Conservation (phyloP, 345 rosid species). For the Murraya paniculata region DNA sequence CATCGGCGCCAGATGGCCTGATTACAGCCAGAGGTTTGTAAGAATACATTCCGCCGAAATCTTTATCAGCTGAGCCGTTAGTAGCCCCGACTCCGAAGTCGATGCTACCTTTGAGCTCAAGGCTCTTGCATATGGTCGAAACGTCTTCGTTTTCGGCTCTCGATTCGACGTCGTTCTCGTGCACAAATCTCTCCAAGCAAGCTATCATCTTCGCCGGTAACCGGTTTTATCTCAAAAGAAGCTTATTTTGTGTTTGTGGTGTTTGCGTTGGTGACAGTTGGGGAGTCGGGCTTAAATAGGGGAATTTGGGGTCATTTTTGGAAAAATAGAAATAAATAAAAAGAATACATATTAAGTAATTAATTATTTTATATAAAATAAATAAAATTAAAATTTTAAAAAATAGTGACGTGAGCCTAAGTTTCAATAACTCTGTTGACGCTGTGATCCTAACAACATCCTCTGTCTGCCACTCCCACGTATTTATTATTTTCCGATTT, state of each 20-base stretch:
- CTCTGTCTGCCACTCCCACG: slow-evolving; percentile 44
- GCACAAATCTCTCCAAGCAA: slow-evolving; percentile 60
- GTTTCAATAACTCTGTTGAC: slow-evolving; percentile 22
- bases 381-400: no score
- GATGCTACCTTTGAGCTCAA: slow-evolving; percentile 55
- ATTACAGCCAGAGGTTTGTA: slow-evolving; percentile 58
- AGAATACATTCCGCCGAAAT: slow-evolving; percentile 81
- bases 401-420: slow-evolving; percentile 21
- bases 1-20: slow-evolving; percentile 59
- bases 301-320: slow-evolving; percentile 17
- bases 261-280: slow-evolving; percentile 2
- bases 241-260: neutral
- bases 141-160: slow-evolving; percentile 33
- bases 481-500: slow-evolving; percentile 1
- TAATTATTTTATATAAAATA: neutral
- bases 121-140: slow-evolving; percentile 39
- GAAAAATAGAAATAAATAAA: neutral
- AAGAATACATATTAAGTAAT: neutral
- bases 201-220: slow-evolving; percentile 62
- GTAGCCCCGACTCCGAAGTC: slow-evolving; percentile 22
- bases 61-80: slow-evolving; percentile 45
- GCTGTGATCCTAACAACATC: slow-evolving; percentile 32
- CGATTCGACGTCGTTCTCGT: slow-evolving; percentile 65
- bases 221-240: neutral
- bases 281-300: slow-evolving; percentile 26